A percentile compares a stretch with the other conserved stretches of the same genome.
phyloP scores from a whole-genome alignment of 1,284 basidiomycete genomes.

The Malassezia psittaci region DNA sequence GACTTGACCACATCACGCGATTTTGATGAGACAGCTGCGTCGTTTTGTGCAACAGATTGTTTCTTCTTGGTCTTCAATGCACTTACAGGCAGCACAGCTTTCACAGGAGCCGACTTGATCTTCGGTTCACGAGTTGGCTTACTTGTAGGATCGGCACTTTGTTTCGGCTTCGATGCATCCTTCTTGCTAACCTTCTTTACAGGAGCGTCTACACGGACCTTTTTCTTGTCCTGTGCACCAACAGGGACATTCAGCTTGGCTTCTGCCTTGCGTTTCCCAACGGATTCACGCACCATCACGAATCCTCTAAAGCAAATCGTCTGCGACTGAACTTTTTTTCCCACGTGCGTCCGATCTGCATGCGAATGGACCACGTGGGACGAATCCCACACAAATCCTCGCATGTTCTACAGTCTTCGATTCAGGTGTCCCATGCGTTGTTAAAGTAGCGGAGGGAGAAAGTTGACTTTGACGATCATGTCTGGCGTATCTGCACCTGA shows the following conservation, averaged over 20 bases:
- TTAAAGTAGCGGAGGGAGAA: neutral
- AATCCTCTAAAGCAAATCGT: neutral
- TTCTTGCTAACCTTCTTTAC: conserved; percentile 1
- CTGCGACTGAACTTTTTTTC: conserved; percentile 2
- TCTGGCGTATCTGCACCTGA: conserved; percentile 37
- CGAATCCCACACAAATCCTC: neutral
- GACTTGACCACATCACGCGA: too few species aligned
- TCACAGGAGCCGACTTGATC: neutral
- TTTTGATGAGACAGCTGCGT: too few species aligned
- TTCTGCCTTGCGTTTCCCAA: conserved; percentile 9
- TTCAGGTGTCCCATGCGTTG: conserved; percentile 6
- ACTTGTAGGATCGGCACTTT: too few species aligned
- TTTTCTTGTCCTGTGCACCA: neutral
- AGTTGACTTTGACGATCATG: conserved; percentile 5
- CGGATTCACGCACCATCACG: conserved; percentile 4
- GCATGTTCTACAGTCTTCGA: conserved; percentile 22
- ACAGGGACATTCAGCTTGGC: too few species aligned
- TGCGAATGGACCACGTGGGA: too few species aligned
- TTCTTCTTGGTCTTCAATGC: neutral
- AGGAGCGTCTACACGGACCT: neutral
- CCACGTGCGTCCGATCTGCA: conserved; percentile 1
- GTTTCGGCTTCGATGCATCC: neutral
- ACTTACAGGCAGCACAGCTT: neutral
- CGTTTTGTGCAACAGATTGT: too few species aligned
- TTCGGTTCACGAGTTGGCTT: neutral